Evolutionary conservation across 129 eudicot genomes (phyloP).

Genomic region (Pseudognaphalium luteoalbum): DNA sequence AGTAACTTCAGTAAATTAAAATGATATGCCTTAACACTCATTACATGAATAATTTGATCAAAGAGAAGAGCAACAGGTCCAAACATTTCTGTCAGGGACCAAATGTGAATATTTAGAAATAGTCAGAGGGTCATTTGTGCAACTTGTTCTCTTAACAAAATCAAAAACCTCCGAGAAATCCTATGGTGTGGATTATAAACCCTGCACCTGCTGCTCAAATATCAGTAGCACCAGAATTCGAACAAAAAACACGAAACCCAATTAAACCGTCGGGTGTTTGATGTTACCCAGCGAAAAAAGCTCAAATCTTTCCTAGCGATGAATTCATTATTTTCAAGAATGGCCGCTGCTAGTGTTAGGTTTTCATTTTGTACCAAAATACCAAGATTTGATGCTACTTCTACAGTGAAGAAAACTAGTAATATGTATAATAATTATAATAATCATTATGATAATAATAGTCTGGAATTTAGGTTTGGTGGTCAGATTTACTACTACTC

Average conservation of each 20-base stretch:
- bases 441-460: slow-evolving; percentile 3
- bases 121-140: not conserved
- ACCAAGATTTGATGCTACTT: not conserved
- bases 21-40: too few relatives aligned
- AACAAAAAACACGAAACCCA: not conserved
- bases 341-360: slow-evolving; percentile 22
- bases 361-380: slow-evolving; percentile 18
- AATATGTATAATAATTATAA: not conserved
- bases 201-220: not conserved
- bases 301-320: not conserved
- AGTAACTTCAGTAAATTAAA: too few relatives aligned
- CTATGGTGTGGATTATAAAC: not conserved
- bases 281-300: not conserved
- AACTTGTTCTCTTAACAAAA: not conserved
- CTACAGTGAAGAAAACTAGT: not conserved
- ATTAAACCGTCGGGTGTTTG: not conserved
- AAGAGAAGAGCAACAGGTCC: too few relatives aligned
- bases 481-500: slow-evolving; percentile 41
- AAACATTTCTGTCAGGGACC: not conserved
- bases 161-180: slow-evolving; percentile 5
- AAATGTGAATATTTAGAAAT: not conserved
- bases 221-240: not conserved
- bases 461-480: slow-evolving; percentile 27
- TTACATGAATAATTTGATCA: too few relatives aligned
- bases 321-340: slow-evolving; percentile 41